These are phyloP conservation scores for Sporisorium iseilematis-ciliati DNA, from an alignment of 1,284 basidiomycete species.

Conservation along the genomic window DNA sequence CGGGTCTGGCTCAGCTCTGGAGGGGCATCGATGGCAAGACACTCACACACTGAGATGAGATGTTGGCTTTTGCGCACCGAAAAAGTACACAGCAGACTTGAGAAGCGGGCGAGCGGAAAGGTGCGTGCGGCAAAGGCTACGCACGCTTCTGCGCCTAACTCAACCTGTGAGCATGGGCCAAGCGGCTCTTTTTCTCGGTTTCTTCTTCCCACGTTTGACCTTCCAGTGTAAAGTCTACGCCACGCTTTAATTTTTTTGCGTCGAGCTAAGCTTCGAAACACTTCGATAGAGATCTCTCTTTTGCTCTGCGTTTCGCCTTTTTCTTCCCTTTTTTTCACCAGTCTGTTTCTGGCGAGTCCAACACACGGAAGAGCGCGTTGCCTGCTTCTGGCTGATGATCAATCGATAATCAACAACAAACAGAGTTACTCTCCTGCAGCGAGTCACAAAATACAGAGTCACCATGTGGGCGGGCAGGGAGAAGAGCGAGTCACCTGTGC, in stretches of 20 bases:
- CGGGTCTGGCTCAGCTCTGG: neutral
- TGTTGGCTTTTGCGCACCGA: constrained; percentile 5
- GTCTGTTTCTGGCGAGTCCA: constrained; percentile 8
- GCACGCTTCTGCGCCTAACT: neutral
- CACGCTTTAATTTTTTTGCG: constrained; percentile 7
- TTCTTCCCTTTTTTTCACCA: neutral
- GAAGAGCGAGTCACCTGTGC: constrained; percentile 12
- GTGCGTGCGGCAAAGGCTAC: constrained; percentile 12
- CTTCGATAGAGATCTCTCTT: constrained; percentile 37
- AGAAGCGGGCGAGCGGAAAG: constrained; percentile 11
- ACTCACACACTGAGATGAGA: too few species aligned
- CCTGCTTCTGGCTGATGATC: constrained; percentile 8
- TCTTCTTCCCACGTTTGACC: constrained; percentile 1
- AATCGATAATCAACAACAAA: constrained; percentile 41
- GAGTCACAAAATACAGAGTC: constrained; percentile 5
- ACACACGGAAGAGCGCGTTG: constrained; percentile 7
- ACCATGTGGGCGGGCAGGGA: neutral
- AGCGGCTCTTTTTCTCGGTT: neutral
- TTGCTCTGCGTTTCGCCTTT: constrained; percentile 4
- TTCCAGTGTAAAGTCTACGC: constrained; percentile 7
- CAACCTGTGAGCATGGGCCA: constrained; percentile 16
- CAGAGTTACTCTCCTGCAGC: constrained; percentile 16
- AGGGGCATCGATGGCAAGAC: constrained; percentile 13
- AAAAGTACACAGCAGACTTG: neutral
- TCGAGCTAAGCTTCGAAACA: constrained; percentile 15